Base-by-base conservation (phyloP, 257 asterid genomes). In the Solanum commersonii region DNA sequence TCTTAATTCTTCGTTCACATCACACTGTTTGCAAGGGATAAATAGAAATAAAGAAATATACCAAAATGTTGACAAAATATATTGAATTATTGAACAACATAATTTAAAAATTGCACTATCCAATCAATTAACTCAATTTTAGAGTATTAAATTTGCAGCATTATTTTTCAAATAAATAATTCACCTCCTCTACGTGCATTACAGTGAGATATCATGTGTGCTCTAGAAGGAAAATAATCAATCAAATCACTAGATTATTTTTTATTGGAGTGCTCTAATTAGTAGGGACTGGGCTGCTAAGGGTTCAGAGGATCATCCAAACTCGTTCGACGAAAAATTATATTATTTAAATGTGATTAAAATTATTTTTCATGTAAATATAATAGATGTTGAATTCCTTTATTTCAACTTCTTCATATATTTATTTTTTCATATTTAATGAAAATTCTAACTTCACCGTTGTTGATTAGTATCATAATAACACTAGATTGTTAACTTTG, bases 391-490 rank as follows among this genome's bases (percentile, higher is more conserved):
- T 56, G n/a, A 56, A 56, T 0, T 1, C 0, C 10, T 18, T 6
- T 44, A 44, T 44, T 44, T 18, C 0, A 20, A 18, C 1, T 3
- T 56, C 18, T 46, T 46, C 20, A 5, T 46, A 4, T 46, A 46
- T 46, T 14, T 4, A 46, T 13, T 44, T 13, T 0, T 52, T 52
- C 1, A 52, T 52, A 52, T 52, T 56, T 56, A 56, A 6, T 16
- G 1, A 56, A 56, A 56, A 18, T 6, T 56, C 0, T 56, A 0
- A 20, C n/a, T 18, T 0, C 1, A 2, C 1, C 4, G 3, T 16
- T 56, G 4, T 0, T 14, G 8, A 79, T 44, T 15, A 44, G 25
- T 14, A 78, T 42, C 65, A 40, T 40, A 78, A 78, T 78, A 78
- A 13, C 65, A 42, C 35, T 25, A 78, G 44, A 44, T n/a, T 5